Conservation (phyloP, 129 eudicot species). For the Tagetes patula region DNA sequence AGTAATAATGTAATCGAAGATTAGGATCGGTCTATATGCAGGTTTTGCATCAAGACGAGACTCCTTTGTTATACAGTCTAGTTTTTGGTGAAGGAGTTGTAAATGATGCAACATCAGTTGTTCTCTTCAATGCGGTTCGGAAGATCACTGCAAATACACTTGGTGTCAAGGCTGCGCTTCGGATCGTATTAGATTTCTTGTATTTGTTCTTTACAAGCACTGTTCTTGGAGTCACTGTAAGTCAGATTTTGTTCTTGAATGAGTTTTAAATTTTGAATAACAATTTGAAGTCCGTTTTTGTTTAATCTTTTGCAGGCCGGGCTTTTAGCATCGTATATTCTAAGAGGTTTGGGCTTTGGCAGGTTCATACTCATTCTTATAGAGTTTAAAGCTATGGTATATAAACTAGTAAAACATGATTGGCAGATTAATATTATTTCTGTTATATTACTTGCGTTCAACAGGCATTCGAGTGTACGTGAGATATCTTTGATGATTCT, state of each 20-base stretch:
- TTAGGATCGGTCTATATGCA: conserved; percentile 11
- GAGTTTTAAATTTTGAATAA: not conserved
- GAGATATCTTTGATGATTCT: conserved; percentile 84
- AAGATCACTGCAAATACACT: conserved; percentile 59
- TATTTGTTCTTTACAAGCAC: conserved; percentile 91
- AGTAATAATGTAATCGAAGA: not conserved
- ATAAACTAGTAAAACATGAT: not conserved
- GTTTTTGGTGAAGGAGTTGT: conserved; percentile 99
- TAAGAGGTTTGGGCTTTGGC: conserved; percentile 85
- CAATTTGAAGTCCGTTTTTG: not conserved
- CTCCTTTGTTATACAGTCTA: conserved; percentile 92
- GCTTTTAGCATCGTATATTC: conserved; percentile 68
- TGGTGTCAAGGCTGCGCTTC: conserved; percentile 56
- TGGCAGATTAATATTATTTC: not conserved
- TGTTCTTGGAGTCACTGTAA: conserved; percentile 70
- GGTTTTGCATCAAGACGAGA: conserved; percentile 94
- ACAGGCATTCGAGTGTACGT: conserved; percentile 90
- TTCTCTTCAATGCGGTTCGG: conserved; percentile 85
- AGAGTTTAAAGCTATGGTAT: not conserved
- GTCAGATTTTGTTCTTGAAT: conserved; percentile 7
- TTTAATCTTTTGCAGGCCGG: conserved; percentile 61
- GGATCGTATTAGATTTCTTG: conserved; percentile 56
- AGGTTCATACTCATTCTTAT: conserved; percentile 38
- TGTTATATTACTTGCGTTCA: not conserved
- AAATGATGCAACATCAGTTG: conserved; percentile 95